Conservation (phyloP, 192 early-diverging fungal species). For the Spizellomyces sp. region DNA sequence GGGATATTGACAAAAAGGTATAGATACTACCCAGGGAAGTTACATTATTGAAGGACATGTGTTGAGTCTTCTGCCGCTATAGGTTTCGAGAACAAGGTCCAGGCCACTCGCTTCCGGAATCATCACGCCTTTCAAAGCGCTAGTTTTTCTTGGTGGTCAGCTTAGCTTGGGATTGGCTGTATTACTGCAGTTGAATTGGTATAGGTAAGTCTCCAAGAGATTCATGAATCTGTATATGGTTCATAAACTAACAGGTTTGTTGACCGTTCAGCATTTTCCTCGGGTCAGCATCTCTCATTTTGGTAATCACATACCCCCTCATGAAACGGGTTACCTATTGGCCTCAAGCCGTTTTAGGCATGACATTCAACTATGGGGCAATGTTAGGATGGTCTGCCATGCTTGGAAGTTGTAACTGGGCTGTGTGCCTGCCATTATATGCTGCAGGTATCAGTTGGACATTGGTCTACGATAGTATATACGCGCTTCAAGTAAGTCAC, state of each 20-base stretch:
- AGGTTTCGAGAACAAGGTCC: constrained; percentile 78
- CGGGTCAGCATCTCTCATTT: constrained; percentile 76
- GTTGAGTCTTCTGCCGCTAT: background rate
- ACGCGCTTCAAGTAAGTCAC: constrained; percentile 78
- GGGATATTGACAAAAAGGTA: constrained; percentile 79
- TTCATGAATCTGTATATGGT: background rate
- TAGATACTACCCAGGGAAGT: no score
- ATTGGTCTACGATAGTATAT: constrained; percentile 94
- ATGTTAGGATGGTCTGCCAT: constrained; percentile 88
- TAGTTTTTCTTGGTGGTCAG: constrained; percentile 80
- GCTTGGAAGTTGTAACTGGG: constrained; percentile 59
- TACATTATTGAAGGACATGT: background rate
- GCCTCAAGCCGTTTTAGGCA: constrained; percentile 86
- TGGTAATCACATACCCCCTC: constrained; percentile 81
- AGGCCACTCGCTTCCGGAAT: constrained; percentile 83
- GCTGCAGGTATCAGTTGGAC: constrained; percentile 89
- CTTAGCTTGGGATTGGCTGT: constrained; percentile 79
- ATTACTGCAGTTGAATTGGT: constrained; percentile 85
- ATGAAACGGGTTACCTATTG: constrained; percentile 98
- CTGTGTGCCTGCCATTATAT: constrained; percentile 81
- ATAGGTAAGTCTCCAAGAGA: constrained; percentile 56
- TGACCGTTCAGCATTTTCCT: constrained; percentile 66
- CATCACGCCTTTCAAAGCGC: constrained; percentile 66
- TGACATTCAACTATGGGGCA: constrained; percentile 95
- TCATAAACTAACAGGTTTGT: background rate